Evolutionary conservation across 2,329 filamentous ascomycete species (phyloP).

Genomic region (Rutstroemia sp.): DNA sequence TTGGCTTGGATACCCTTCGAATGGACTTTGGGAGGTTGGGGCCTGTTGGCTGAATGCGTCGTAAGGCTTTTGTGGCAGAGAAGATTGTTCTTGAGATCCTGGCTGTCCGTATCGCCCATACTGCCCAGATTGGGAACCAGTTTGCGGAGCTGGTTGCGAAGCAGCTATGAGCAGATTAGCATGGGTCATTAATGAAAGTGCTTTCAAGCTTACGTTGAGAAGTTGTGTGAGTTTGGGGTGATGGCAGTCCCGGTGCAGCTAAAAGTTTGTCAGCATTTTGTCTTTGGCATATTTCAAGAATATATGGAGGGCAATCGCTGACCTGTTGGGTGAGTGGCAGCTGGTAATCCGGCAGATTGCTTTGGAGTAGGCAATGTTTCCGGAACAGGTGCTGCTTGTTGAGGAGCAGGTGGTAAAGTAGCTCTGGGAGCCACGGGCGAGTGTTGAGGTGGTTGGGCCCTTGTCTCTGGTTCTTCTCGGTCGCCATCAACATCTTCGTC

Average conservation of each 20-base stretch:
- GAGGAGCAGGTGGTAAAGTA: slow-evolving; percentile 66
- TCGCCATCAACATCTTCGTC: slow-evolving; percentile 91
- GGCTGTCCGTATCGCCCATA: slow-evolving; percentile 64
- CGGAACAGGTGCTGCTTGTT: slow-evolving; percentile 45
- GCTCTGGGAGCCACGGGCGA: slow-evolving; percentile 84
- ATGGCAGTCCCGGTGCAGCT: slow-evolving; percentile 30
- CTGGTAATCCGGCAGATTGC: slow-evolving; percentile 39
- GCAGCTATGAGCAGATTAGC: slow-evolving; percentile 1
- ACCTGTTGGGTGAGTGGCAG: slow-evolving; percentile 37
- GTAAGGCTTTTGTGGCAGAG: slow-evolving; percentile 69
- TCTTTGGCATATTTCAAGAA: not conserved
- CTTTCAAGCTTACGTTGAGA: slow-evolving; percentile 28
- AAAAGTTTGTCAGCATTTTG: slow-evolving; percentile 9
- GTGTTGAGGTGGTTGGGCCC: slow-evolving; percentile 85
- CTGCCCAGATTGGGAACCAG: slow-evolving; percentile 37
- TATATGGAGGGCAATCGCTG: slow-evolving; percentile 18
- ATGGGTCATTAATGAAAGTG: not conserved
- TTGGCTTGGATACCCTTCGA: slow-evolving; percentile 52
- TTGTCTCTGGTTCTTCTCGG: slow-evolving; percentile 89
- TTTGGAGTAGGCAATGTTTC: slow-evolving; percentile 45
- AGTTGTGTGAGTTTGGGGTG: slow-evolving; percentile 30
- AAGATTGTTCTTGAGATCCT: slow-evolving; percentile 50
- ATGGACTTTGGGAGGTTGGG: slow-evolving; percentile 48
- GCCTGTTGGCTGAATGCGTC: slow-evolving; percentile 80
- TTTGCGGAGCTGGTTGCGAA: slow-evolving; percentile 27